Evolutionary conservation across 2,329 filamentous ascomycete genomes (phyloP).

Genomic region (Emmonsiellopsis sp.): DNA sequence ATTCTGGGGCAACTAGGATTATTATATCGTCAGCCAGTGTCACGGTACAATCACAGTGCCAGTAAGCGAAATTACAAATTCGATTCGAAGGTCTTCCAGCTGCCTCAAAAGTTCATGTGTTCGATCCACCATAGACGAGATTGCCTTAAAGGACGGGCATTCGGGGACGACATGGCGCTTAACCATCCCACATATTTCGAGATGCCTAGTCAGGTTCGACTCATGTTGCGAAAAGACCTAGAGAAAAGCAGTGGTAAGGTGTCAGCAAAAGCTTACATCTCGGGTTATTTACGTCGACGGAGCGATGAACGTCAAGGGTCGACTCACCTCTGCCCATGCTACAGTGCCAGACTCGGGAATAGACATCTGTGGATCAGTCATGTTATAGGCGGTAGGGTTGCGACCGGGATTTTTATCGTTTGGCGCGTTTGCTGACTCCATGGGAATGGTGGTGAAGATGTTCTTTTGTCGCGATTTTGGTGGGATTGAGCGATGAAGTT

Average conservation of each 20-base stretch:
- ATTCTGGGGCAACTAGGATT: slow-evolving; percentile 13
- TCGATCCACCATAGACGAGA: slow-evolving; percentile 30
- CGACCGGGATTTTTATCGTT: neutral
- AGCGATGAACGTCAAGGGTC: neutral
- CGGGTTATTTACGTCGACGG: neutral
- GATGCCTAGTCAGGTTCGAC: slow-evolving; percentile 28
- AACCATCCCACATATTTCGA: slow-evolving; percentile 28
- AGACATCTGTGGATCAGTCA: neutral
- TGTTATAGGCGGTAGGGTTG: neutral
- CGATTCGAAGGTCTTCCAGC: slow-evolving; percentile 24
- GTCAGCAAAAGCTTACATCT: neutral
- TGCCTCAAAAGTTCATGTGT: slow-evolving; percentile 29
- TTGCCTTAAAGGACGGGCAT: slow-evolving; percentile 19
- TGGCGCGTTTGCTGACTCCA: neutral
- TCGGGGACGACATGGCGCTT: slow-evolving; percentile 20
- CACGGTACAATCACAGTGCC: neutral
- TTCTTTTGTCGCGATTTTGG: neutral
- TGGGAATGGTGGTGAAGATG: neutral
- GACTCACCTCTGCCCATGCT: slow-evolving; percentile 17
- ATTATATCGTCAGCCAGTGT: neutral
- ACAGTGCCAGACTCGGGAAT: slow-evolving; percentile 1
- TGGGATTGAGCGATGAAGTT: neutral
- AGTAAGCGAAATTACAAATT: slow-evolving; percentile 22
- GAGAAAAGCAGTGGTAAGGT: slow-evolving; percentile 5
- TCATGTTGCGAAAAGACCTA: slow-evolving; percentile 34